phyloP scores from a whole-genome alignment of 345 rosid species.

The Rhizophora mangle region DNA sequence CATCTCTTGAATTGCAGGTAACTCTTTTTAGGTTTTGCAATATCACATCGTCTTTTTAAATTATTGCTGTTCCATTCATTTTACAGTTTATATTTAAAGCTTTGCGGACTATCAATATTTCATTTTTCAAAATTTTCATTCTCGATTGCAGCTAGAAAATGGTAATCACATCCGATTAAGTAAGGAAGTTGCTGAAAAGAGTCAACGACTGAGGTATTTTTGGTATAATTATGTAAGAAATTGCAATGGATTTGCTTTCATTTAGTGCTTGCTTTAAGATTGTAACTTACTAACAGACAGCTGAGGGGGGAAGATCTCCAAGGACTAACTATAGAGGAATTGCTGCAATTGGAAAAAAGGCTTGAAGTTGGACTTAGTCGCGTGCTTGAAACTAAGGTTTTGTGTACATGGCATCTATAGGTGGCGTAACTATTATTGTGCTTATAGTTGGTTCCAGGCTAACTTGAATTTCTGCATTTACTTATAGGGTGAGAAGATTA shows the following conservation, averaged over 20 bases:
- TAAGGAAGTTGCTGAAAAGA: slow-evolving; percentile 55
- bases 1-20: slow-evolving; percentile 63
- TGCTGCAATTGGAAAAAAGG: slow-evolving; percentile 20
- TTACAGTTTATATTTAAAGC: background rate
- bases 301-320: slow-evolving; percentile 32
- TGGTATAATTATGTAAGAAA: background rate
- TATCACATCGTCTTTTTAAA: background rate
- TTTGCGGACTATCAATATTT: too few relatives aligned
- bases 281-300: slow-evolving; percentile 3
- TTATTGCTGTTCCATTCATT: background rate
- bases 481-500: slow-evolving; percentile 38
- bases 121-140: background rate
- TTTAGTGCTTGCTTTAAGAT: background rate
- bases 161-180: slow-evolving; percentile 38
- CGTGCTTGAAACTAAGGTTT: slow-evolving; percentile 17
- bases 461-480: background rate
- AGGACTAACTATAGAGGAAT: slow-evolving; percentile 22
- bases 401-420: background rate
- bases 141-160: slow-evolving; percentile 42
- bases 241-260: background rate
- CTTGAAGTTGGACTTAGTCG: slow-evolving; percentile 22
- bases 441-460: background rate
- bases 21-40: background rate
- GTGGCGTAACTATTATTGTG: background rate
- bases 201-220: slow-evolving; percentile 44